Base-by-base conservation (phyloP, 2,329 filamentous ascomycete species). In the Coccinonectria pachysandricola region DNA sequence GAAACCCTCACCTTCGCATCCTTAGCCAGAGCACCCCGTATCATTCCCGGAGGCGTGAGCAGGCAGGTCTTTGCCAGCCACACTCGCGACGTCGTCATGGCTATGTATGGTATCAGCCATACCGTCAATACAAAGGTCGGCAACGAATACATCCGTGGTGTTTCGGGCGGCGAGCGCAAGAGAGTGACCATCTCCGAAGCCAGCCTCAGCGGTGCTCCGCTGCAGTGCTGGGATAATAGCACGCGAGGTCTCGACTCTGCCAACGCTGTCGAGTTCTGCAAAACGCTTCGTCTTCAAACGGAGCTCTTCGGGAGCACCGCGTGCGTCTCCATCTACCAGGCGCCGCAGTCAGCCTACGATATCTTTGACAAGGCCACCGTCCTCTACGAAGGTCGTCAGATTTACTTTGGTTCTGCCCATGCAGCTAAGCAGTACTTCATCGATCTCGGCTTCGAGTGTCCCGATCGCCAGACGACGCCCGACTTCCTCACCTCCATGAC, bases 1-100 rank as follows among this genome's bases (percentile, higher is more conserved):
- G 75, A 86, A 40, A 87, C 82, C 0, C 61, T 87, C 10, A 73
- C 70, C 27, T 86, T 86, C 35, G 81, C 81, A 12, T 79, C 80
- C 7, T 62, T 68, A 17, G 77, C 79, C 4, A 65, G 77, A 27
- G 68, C 74, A 13, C 75, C 77, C 0, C 65, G 68, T 12, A 43
- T 64, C 10, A 60, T 74, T 3, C 74, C 75, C 3, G 59, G 60
- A 3, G 72, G 71, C 15, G 57, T 76, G 7, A 57, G 57, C 31
- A 59, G 58, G 35, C 44, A 54, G 12, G 54, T 59, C 5, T 79
- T 70, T 37, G 65, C 71, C 5, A 59, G 64, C 27, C 72, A 79
- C 36, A 54, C 78, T 39, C 65, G 75, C 12, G 75, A 82, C 45
- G 73, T 80, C 17, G 67, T 76, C 34, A 79, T 80, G 75, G 75